Conservation (phyloP, 2,329 filamentous ascomycete genomes). For the Aspergillus calidoustus region DNA sequence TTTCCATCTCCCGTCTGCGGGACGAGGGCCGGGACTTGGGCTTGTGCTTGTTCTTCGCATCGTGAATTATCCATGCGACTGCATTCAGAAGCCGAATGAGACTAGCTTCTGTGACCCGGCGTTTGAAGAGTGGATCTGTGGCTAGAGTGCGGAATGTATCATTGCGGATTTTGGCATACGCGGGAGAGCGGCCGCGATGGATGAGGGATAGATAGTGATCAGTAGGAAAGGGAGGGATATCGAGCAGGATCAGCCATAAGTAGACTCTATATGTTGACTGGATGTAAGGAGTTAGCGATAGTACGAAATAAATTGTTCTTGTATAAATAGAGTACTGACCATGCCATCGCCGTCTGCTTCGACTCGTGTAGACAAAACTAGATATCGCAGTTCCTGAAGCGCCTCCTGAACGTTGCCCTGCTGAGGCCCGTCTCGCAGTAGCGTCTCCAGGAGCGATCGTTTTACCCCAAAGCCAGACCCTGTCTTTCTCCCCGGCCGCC, state of each 20-base stretch:
- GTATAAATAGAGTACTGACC: conserved; percentile 38
- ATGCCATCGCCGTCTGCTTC: conserved; percentile 59
- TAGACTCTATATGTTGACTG: conserved; percentile 94
- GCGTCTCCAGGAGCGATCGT: conserved; percentile 66
- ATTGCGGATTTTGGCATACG: conserved; percentile 96
- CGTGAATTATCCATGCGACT: conserved; percentile 89
- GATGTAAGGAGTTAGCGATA: conserved; percentile 17
- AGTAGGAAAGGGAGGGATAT: conserved; percentile 81
- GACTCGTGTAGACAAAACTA: conserved; percentile 55
- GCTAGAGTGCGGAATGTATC: conserved; percentile 97
- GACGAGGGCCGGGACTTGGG: conserved; percentile 45
- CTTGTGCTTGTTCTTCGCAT: conserved; percentile 68
- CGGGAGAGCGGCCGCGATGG: conserved; percentile 89
- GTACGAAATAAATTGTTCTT: not conserved
- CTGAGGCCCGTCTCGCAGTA: conserved; percentile 79
- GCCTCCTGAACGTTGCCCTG: conserved; percentile 62
- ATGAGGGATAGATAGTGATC: conserved; percentile 88
- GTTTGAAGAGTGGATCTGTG: conserved; percentile 94
- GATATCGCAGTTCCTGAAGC: conserved; percentile 53
- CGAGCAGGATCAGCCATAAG: conserved; percentile 91
- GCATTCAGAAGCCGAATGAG: conserved; percentile 93
- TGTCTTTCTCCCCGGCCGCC: conserved; percentile 49
- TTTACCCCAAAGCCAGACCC: conserved; percentile 50
- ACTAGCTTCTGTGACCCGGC: conserved; percentile 92
- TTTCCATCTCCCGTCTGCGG: conserved; percentile 53